Conservation (phyloP, 2,329 filamentous ascomycete species). For the Dothistroma pini region DNA sequence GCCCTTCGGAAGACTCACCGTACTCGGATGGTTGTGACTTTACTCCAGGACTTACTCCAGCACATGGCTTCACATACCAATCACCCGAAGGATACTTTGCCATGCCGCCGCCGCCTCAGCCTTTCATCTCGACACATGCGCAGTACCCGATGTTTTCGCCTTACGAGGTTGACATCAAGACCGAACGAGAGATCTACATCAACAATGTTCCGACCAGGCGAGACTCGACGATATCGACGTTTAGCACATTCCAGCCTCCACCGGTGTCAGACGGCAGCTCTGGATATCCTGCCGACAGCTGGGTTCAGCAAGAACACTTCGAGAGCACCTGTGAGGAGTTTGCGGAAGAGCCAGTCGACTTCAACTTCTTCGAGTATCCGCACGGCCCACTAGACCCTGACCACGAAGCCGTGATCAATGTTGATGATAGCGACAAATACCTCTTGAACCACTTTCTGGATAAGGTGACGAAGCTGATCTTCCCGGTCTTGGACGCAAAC, state of each 20-base stretch:
- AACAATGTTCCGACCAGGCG: conserved; percentile 81
- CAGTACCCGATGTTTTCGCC: conserved; percentile 63
- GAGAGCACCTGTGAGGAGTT: conserved; percentile 66
- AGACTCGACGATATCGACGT: conserved; percentile 87
- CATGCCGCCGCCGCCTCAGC: conserved; percentile 53
- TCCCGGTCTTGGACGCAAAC: conserved; percentile 87
- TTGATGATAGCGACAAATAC: conserved; percentile 82
- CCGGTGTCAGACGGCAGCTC: conserved; percentile 64
- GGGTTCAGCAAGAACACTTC: conserved; percentile 69
- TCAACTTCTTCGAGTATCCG: conserved; percentile 79
- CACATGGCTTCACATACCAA: conserved; percentile 49
- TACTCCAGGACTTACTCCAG: conserved; percentile 19
- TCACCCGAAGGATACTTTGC: conserved; percentile 56
- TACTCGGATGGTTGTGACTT: conserved; percentile 63
- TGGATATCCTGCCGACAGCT: conserved; percentile 61
- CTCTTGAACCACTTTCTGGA: conserved; percentile 89
- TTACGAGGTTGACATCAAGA: conserved; percentile 95
- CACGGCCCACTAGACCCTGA: conserved; percentile 62
- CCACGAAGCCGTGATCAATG: conserved; percentile 69
- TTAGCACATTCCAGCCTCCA: conserved; percentile 83
- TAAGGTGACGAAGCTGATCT: conserved; percentile 81
- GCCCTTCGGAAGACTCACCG: conserved; percentile 76
- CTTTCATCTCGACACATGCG: conserved; percentile 18
- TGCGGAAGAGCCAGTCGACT: conserved; percentile 54
- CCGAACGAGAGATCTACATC: conserved; percentile 88